These are phyloP conservation scores for Citrus trifoliata DNA, from an alignment of 345 rosid genomes.

Conservation along the genomic window DNA sequence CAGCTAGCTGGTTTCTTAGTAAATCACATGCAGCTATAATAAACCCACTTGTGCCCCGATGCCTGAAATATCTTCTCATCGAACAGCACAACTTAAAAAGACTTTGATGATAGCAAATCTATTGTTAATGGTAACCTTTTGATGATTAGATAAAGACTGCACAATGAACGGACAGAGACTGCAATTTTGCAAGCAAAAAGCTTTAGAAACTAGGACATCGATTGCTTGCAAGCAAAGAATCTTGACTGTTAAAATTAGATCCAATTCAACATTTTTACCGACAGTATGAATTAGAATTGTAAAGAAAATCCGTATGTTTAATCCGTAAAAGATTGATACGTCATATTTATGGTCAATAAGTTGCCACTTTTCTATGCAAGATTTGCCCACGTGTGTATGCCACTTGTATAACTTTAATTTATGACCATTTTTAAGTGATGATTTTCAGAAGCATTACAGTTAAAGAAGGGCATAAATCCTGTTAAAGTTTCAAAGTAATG, in stretches of 20 bases:
- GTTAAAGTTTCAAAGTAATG: constrained; percentile 9
- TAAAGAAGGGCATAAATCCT: neutral
- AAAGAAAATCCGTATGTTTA: neutral
- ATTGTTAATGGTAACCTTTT: neutral
- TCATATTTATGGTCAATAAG: neutral
- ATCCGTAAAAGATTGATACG: neutral
- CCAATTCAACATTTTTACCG: neutral
- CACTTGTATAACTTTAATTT: constrained; percentile 9
- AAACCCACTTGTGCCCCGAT: constrained; percentile 9
- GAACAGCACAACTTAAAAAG: neutral
- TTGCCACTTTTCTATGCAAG: neutral
- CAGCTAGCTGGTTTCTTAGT: neutral
- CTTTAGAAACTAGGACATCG: neutral
- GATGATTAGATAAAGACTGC: constrained; percentile 1
- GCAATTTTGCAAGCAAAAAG: neutral
- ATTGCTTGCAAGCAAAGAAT: neutral
- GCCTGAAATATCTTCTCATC: constrained; percentile 4
- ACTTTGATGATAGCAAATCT: neutral
- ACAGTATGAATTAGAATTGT: neutral
- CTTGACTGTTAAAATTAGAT: neutral
- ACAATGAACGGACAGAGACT: neutral
- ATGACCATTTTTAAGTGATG: neutral
- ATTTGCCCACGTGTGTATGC: constrained; percentile 10
- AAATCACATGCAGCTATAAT: constrained; percentile 13
- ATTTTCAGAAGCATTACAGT: neutral